Conservation (phyloP, 305 asterid genomes). For the Plantago coronopus region DNA sequence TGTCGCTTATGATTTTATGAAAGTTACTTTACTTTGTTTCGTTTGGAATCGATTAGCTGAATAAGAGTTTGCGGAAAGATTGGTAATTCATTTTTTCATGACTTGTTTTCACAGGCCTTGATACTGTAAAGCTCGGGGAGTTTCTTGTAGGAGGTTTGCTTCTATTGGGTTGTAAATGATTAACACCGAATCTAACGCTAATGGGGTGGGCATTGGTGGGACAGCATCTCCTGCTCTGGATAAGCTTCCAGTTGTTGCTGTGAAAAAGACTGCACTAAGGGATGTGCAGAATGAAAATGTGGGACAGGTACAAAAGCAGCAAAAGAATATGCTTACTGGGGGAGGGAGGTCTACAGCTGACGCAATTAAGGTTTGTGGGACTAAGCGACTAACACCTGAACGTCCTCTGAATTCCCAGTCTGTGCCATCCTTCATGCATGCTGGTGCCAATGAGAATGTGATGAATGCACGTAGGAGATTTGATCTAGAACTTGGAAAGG, state of each 20-base stretch:
- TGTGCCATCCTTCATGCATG: constrained; percentile 36
- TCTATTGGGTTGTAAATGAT: constrained; percentile 41
- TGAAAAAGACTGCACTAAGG: constrained; percentile 72
- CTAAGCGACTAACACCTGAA: constrained; percentile 71
- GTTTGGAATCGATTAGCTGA: too few species aligned
- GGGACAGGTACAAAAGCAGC: constrained; percentile 39
- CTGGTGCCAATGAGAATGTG: constrained; percentile 59
- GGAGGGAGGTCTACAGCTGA: constrained; percentile 46
- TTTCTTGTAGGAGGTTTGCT: constrained; percentile 18
- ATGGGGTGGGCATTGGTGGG: constrained; percentile 34
- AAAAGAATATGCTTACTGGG: constrained; percentile 38
- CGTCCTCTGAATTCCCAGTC: constrained; percentile 53
- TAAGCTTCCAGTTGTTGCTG: constrained; percentile 39
- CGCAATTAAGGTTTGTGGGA: constrained; percentile 62
- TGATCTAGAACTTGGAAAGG: constrained; percentile 80
- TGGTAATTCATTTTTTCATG: constrained; percentile 11
- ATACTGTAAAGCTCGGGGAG: constrained; percentile 19
- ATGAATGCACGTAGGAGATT: constrained; percentile 78
- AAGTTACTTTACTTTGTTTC: too few species aligned
- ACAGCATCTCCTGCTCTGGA: constrained; percentile 40
- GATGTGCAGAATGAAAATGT: constrained; percentile 78
- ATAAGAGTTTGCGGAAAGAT: too few species aligned
- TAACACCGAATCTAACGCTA: constrained; percentile 40
- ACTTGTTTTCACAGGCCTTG: constrained; percentile 23
- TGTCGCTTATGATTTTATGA: too few species aligned